Evolutionary conservation across 2,329 filamentous ascomycete genomes (phyloP).

Genomic region (Fusarium fracticaudum): DNA sequence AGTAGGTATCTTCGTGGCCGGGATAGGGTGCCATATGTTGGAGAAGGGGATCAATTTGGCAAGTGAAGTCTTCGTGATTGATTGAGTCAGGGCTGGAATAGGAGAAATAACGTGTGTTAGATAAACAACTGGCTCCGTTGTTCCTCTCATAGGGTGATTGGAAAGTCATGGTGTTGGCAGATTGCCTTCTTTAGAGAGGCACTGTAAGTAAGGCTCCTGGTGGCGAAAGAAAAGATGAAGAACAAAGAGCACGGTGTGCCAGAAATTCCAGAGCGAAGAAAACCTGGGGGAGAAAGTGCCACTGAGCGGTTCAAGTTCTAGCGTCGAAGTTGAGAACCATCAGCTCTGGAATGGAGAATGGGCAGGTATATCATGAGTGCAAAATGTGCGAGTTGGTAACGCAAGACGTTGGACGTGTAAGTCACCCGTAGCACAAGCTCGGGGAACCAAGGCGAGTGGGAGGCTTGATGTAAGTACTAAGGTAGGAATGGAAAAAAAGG

Average conservation of each 20-base stretch:
- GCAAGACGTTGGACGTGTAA: conserved; percentile 22
- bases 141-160: not conserved
- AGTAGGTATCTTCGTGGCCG: not conserved
- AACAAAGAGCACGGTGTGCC: not conserved
- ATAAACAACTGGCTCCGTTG: not conserved
- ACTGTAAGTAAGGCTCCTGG: not conserved
- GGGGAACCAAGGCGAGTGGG: not conserved
- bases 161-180: conserved; percentile 5
- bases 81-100: not conserved
- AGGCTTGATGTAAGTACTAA: not conserved
- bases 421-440: conserved; percentile 6
- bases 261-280: not conserved
- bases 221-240: not conserved
- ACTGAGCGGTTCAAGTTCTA: not conserved
- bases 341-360: not conserved
- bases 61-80: conserved; percentile 3
- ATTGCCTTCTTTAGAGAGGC: not conserved
- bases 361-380: not conserved
- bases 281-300: not conserved
- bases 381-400: not conserved
- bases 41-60: conserved; percentile 26
- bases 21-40: not conserved
- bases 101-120: not conserved
- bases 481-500: not conserved
- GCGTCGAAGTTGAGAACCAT: not conserved